phyloP scores from a whole-genome alignment of 2,329 filamentous ascomycete genomes.

The Fusarium nanum region DNA sequence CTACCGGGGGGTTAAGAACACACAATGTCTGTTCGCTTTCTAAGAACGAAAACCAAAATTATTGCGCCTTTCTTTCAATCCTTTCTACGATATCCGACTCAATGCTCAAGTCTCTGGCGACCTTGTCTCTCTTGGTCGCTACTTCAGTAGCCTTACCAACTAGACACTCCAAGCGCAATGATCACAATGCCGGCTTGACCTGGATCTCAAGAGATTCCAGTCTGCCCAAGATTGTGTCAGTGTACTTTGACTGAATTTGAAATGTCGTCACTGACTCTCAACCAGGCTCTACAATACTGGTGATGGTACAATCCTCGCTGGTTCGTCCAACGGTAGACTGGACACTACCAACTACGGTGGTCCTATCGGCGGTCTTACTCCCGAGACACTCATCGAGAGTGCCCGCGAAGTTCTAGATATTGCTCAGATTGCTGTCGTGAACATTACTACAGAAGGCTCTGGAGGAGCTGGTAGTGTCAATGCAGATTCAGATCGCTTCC shows the following conservation, averaged over 20 bases:
- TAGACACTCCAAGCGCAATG: neutral
- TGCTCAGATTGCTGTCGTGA: conserved; percentile 48
- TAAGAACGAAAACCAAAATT: no score
- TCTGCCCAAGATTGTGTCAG: conserved; percentile 47
- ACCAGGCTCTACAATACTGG: conserved; percentile 9
- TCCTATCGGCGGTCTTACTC: conserved; percentile 41
- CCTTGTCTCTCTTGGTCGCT: neutral
- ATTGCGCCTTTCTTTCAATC: neutral
- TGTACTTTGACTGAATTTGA: neutral
- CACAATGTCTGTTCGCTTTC: neutral
- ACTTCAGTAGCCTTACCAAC: neutral
- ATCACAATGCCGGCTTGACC: neutral
- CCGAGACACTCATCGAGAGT: conserved; percentile 47
- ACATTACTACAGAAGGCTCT: conserved; percentile 33
- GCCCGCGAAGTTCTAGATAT: conserved; percentile 49
- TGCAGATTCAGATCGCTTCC: neutral
- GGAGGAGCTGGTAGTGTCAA: neutral
- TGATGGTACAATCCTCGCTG: conserved; percentile 49
- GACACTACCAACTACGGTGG: conserved; percentile 51
- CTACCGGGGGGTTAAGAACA: neutral
- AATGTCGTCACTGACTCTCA: neutral
- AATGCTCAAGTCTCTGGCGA: neutral
- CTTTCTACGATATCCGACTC: neutral
- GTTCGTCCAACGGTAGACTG: conserved; percentile 50
- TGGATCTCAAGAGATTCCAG: neutral